Evolutionary conservation across 1,139 yeast genomes (phyloP).

Genomic region (Diutina sp.): DNA sequence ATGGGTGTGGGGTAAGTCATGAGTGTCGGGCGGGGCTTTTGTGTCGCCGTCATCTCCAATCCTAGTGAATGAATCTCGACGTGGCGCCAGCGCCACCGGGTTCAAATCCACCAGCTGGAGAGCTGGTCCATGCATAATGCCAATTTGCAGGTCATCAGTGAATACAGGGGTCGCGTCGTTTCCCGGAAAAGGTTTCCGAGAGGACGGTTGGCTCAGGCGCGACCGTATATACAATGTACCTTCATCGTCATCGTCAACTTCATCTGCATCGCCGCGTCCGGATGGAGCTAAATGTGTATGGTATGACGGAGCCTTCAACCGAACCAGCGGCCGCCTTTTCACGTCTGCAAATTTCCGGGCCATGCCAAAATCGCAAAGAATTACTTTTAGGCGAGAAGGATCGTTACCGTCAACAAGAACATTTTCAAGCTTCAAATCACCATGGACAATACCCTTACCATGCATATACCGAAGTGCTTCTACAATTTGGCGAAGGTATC

Average conservation of each 20-base stretch:
- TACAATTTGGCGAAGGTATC: constrained; percentile 41
- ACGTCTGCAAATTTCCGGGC: constrained; percentile 11
- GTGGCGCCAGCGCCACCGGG: constrained; percentile 8
- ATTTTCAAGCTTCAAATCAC: constrained; percentile 83
- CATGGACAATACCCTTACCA: constrained; percentile 60
- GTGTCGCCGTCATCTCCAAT: not conserved
- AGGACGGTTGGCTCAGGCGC: not conserved
- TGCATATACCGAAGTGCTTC: constrained; percentile 65
- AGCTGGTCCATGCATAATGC: constrained; percentile 19
- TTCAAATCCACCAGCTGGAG: constrained; percentile 21
- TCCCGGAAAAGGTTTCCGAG: not conserved
- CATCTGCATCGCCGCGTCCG: not conserved
- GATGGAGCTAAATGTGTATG: not conserved
- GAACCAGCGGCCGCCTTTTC: not conserved
- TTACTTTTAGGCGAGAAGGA: constrained; percentile 18
- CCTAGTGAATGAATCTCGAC: not conserved
- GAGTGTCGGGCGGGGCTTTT: not conserved
- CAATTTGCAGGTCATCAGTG: not conserved
- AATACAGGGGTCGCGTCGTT: not conserved
- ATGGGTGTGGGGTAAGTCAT: constrained; percentile 44
- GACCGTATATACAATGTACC: not conserved
- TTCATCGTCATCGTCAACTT: not conserved
- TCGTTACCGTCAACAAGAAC: constrained; percentile 33
- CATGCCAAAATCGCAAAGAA: constrained; percentile 89
- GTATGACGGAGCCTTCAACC: not conserved